These are phyloP conservation scores for Vaccinium macrocarpon DNA, from an alignment of 148 eudicot species.

Conservation along the genomic window DNA sequence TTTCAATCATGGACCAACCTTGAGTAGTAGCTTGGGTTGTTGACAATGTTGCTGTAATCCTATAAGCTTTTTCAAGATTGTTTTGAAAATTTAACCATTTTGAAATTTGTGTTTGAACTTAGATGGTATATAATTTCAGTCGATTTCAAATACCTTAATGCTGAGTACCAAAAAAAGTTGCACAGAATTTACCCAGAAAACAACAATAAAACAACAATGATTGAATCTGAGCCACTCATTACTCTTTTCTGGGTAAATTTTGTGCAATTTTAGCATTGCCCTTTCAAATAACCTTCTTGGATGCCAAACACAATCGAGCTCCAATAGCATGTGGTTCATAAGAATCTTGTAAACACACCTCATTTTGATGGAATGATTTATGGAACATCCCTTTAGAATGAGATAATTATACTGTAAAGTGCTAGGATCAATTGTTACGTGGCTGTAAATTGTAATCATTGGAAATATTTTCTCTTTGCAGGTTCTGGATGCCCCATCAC, in stretches of 20 bases:
- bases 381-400: too few species aligned
- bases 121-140: not conserved
- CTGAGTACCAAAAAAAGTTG: too few species aligned
- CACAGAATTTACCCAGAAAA: too few species aligned
- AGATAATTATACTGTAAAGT: not conserved
- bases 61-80: not conserved
- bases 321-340: not conserved
- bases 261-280: too few species aligned
- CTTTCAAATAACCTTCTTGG: not conserved
- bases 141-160: not conserved
- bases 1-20: not conserved
- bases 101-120: not conserved
- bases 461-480: constrained; percentile 23
- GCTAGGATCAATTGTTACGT: not conserved
- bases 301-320: not conserved
- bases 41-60: not conserved
- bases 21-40: not conserved
- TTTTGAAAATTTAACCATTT: not conserved
- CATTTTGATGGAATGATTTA: too few species aligned
- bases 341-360: not conserved
- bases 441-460: not conserved
- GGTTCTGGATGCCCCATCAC: constrained; percentile 97
- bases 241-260: too few species aligned
- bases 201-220: too few species aligned
- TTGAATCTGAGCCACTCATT: too few species aligned